A percentile compares a stretch with the other conserved stretches of the same genome.
These are phyloP conservation scores for Colletotrichum sp. DNA, from an alignment of 2,329 filamentous ascomycete genomes.

Conservation along the genomic window DNA sequence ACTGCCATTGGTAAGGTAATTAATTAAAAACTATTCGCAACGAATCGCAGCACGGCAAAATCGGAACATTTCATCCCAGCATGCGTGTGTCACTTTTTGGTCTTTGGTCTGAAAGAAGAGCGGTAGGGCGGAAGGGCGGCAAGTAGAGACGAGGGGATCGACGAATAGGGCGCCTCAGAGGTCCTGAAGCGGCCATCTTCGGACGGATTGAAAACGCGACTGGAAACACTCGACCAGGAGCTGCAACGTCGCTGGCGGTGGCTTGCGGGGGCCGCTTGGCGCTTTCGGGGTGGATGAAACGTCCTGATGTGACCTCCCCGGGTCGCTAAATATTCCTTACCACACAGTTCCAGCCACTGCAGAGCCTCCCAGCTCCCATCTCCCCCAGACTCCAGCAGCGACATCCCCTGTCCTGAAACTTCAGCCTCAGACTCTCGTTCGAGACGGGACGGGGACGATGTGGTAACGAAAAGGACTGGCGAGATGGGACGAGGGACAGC, in stretches of 20 bases:
- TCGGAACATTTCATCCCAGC: not conserved
- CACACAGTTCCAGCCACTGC: not conserved
- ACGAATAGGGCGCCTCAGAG: slow-evolving; percentile 1
- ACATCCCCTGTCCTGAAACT: slow-evolving; percentile 8
- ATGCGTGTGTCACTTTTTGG: not conserved
- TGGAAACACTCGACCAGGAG: slow-evolving; percentile 8
- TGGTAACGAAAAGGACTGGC: not conserved
- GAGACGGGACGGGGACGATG: not conserved
- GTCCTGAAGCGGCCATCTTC: not conserved
- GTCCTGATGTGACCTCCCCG: not conserved
- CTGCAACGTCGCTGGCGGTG: not conserved
- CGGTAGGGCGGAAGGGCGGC: not conserved
- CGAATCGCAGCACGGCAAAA: not conserved
- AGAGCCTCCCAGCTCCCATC: not conserved
- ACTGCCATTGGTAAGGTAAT: not conserved
- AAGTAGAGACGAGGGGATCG: slow-evolving; percentile 11
- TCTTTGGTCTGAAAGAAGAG: not conserved
- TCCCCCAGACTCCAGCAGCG: not conserved
- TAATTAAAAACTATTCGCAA: not conserved
- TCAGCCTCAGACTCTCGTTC: slow-evolving; percentile 5
- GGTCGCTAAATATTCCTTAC: not conserved
- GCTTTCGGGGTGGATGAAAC: slow-evolving; percentile 9
- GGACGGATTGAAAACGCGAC: slow-evolving; percentile 16
- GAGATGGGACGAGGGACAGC: not conserved
- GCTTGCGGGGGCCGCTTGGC: not conserved